Evolutionary conservation across 1,139 yeast species (phyloP).

Genomic region (Blastobotrys elegans): DNA sequence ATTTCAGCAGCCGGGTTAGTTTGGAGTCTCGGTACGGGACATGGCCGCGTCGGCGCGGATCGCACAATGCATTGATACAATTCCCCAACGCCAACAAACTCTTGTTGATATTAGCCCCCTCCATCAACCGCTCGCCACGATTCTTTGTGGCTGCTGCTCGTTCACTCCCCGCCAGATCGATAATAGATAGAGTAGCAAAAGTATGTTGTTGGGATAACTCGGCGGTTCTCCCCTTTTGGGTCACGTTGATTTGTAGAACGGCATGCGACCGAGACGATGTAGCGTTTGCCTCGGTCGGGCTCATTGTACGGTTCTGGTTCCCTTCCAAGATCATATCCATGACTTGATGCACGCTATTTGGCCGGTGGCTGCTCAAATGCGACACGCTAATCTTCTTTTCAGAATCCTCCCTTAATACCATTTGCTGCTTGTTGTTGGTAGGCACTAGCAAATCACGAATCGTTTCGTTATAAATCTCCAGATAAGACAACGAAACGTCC

Average conservation of each 20-base stretch:
- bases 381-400: slow-evolving; percentile 66
- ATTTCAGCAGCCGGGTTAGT: slow-evolving; percentile 75
- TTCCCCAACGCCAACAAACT: slow-evolving; percentile 86
- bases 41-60: slow-evolving; percentile 60
- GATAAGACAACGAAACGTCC: slow-evolving; percentile 63
- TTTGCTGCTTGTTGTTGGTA: slow-evolving; percentile 36
- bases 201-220: slow-evolving; percentile 64
- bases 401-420: slow-evolving; percentile 69
- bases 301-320: slow-evolving; percentile 69
- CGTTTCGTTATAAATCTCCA: slow-evolving; percentile 88
- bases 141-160: slow-evolving; percentile 87
- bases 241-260: slow-evolving; percentile 73
- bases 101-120: slow-evolving; percentile 89
- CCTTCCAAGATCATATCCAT: slow-evolving; percentile 75
- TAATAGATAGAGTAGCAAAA: slow-evolving; percentile 75
- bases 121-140: slow-evolving; percentile 71
- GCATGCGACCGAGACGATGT: slow-evolving; percentile 93
- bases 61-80: slow-evolving; percentile 89
- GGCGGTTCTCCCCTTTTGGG: slow-evolving; percentile 57
- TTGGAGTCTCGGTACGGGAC: slow-evolving; percentile 90
- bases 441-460: slow-evolving; percentile 73
- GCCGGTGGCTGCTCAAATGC: slow-evolving; percentile 62
- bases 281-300: slow-evolving; percentile 88
- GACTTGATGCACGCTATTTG: slow-evolving; percentile 62
- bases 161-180: slow-evolving; percentile 93